Conservation (phyloP, 495 filamentous ascomycete genomes). For the Podospora comata region DNA sequence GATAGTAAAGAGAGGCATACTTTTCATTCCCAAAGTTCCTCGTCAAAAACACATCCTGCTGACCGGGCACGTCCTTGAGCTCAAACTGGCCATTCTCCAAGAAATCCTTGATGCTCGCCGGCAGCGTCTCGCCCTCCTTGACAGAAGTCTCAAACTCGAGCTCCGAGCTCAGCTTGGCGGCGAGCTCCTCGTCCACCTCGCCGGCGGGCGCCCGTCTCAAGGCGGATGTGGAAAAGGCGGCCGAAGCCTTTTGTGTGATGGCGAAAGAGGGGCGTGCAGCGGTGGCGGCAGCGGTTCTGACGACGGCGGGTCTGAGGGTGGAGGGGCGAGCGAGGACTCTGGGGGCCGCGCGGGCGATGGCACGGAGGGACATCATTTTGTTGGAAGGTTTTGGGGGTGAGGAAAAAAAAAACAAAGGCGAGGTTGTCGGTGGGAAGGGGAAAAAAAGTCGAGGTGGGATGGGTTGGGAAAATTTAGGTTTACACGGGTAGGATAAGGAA, state of each 20-base stretch:
- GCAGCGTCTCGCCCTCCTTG: conserved; percentile 56
- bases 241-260: conserved; percentile 54
- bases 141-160: conserved; percentile 60
- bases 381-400: conserved; percentile 1
- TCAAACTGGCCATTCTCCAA: conserved; percentile 67
- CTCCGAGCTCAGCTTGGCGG: conserved; percentile 74
- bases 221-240: conserved; percentile 71
- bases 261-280: conserved; percentile 32
- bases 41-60: conserved; percentile 81
- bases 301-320: conserved; percentile 41
- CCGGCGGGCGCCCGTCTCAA: conserved; percentile 46
- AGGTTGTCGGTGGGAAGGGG: not conserved
- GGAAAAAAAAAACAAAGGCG: not conserved
- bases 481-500: not conserved
- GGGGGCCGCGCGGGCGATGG: conserved; percentile 67
- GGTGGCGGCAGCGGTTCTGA: conserved; percentile 29
- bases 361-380: conserved; percentile 76
- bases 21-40: conserved; percentile 84
- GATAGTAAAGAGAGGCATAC: conserved; percentile 46
- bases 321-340: conserved; percentile 62
- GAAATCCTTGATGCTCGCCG: conserved; percentile 66
- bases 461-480: conserved; percentile 5
- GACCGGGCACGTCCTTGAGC: conserved; percentile 72
- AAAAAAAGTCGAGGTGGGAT: conserved; percentile 5
- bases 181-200: conserved; percentile 68